phyloP scores from a whole-genome alignment of 225 moss, liverwort and hornwort genomes.

The Polytrichum formosum region DNA sequence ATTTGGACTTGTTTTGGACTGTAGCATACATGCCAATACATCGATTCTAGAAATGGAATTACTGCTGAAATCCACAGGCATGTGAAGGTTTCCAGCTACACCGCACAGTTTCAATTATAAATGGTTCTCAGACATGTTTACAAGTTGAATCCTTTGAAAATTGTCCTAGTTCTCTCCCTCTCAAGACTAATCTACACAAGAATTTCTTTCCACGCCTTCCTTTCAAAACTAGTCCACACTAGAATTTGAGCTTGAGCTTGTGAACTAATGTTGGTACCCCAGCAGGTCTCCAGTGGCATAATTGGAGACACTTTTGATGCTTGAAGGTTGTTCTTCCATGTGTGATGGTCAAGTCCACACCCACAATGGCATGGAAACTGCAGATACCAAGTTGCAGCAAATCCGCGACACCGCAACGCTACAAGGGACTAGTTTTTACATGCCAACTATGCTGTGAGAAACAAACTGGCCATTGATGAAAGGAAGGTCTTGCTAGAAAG shows the following conservation, averaged over 20 bases:
- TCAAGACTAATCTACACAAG: background rate
- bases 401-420: background rate
- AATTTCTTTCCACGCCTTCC: background rate
- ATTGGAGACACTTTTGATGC: background rate
- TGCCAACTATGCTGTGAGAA: too few relatives aligned
- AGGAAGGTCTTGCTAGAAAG: constrained; percentile 3
- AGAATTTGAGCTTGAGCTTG: background rate
- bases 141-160: too few relatives aligned
- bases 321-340: background rate
- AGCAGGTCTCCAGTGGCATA: background rate
- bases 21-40: too few relatives aligned
- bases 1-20: too few relatives aligned
- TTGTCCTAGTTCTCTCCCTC: too few relatives aligned
- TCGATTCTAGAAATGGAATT: too few relatives aligned
- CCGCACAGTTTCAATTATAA: background rate
- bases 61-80: too few relatives aligned
- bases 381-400: background rate
- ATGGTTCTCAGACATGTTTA: too few relatives aligned
- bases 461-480: background rate
- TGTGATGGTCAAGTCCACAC: background rate
- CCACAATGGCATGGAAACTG: background rate
- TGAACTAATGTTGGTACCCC: background rate
- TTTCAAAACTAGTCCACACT: background rate
- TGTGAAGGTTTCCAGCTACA: background rate
- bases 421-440: background rate